Base-by-base conservation (phyloP, 2,329 filamentous ascomycete genomes). In the Talaromyces verruculosus region DNA sequence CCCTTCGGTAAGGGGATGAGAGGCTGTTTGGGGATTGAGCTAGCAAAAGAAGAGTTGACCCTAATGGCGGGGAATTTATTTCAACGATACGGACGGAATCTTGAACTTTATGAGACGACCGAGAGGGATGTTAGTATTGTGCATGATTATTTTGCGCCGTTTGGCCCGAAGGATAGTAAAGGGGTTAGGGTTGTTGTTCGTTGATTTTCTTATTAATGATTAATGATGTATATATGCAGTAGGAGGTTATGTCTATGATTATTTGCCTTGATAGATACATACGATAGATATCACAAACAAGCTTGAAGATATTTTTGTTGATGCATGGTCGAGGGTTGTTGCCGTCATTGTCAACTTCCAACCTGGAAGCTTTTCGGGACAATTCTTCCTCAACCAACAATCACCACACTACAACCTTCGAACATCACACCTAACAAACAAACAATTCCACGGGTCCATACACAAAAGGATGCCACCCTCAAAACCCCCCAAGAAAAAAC, bases 81-180 rank as follows among this genome's bases (percentile, higher is more conserved):
- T 37, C 22, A 39, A n/a, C 63, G 43, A 5, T 67, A 49, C 58
- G 65, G 63, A 47, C 4, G 17, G 11, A n/a, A 19, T 3, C 17
- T 67, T 1, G 65, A 65, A 1, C 15, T 67, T 30, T 65, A 58
- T 35, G 63, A 49, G 22, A 67, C 65, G 13, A 41, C 65, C 15
- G 65, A 43, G 58, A 51, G 63, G 8, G 65, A 67, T 33, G 43
- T 67, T 10, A 65, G 62, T 41, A 64, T 67, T 22, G 35, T 51
- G 62, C 65, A 67, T 49, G 65, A 67, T n/a, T 67, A 65, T 57
- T 67, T 67, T 65, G 62, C 65, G 30, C 65, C 65, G 25, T 67
- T 67, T 60, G 65, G 65, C 19, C 65, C 65, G 39, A 65, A 62
- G 39, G 62, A 67, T 58, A 67, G 65, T 33, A 65, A 65, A 30